Evolutionary conservation across 176 grass and related monocot genomes (phyloP), one percentile per base, ranked within the genome.

Genomic region (Lolium rigidum): DNA sequence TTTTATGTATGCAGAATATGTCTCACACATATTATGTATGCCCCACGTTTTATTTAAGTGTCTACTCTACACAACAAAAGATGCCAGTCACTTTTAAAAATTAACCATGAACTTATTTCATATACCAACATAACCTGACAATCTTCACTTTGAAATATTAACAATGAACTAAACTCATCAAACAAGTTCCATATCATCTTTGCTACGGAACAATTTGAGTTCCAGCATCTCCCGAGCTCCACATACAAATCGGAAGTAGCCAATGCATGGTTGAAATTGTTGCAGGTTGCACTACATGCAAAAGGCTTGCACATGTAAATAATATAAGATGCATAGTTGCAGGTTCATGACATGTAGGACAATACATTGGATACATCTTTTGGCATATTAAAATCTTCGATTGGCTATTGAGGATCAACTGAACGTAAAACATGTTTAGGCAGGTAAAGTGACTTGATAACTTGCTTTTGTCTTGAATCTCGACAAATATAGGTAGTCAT

Each of bases 321-420:
- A 64, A 65, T 31, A 66, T 35, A 66, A 8, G 26, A 16, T 17
- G 13, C 63, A 13, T 17, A 66, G 63, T 66, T 16, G 5, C 14
- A 16, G 63, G 14, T 66, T 37, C 15, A 35, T 66, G 63, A 13
- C 26, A 35, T 9, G 37, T 12, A 35, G 1, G 61, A 51, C 1
- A 56, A 8, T 55, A 61, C 31, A 78, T 44, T 68, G 6, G 6
- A n/a, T 21, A 79, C 14, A 73, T 39, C 31, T 2, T 46, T 72
- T 62, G n/a, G 17, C 64, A 18, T 90, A 54, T 22, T 31, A 14
- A 62, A 54, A 68, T 77, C 18, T 55, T 46, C 39, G 14, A 75
- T 87, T 74, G n/a, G 54, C 2, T 38, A 87, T n/a, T n/a, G n/a
- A n/a, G 28, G n/a, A 66, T 75, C 47, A 71, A 70, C 9, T 47